These are phyloP conservation scores for Omphalotus guepiniiformis DNA, from an alignment of 768 basidiomycete species.

Conservation along the genomic window DNA sequence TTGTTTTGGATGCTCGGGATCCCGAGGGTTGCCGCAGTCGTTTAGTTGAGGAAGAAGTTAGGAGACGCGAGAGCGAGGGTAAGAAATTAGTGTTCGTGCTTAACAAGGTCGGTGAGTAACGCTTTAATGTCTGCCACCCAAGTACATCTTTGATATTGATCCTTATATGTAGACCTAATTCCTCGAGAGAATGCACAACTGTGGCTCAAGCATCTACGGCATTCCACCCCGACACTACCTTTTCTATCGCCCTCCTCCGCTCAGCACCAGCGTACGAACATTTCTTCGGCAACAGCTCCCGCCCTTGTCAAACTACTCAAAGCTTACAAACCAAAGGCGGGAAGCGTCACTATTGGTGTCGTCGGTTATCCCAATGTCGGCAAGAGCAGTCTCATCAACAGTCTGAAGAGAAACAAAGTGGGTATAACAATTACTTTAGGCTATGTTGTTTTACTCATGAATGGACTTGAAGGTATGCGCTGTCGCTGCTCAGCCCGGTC, in stretches of 20 bases:
- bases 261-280: constrained; percentile 73
- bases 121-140: neutral
- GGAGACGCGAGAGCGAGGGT: constrained; percentile 77
- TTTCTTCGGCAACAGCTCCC: constrained; percentile 74
- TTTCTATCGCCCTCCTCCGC: constrained; percentile 79
- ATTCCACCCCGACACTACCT: constrained; percentile 88
- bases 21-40: constrained; percentile 91
- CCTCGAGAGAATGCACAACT: constrained; percentile 82
- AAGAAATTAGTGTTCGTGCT: constrained; percentile 92
- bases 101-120: constrained; percentile 87
- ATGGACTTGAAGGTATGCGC: constrained; percentile 77
- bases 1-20: constrained; percentile 90
- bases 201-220: constrained; percentile 90
- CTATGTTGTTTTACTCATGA: neutral
- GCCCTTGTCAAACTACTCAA: constrained; percentile 79
- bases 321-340: constrained; percentile 68
- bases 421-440: constrained; percentile 10
- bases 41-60: constrained; percentile 91
- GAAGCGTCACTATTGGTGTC: constrained; percentile 81
- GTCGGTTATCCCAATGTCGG: constrained; percentile 98
- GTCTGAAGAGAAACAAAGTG: constrained; percentile 80
- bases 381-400: constrained; percentile 93
- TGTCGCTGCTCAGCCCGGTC: constrained; percentile 92
- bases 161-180: constrained; percentile 64
- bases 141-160: neutral